Evolutionary conservation across 225 moss, liverwort and hornwort species (phyloP).

Genomic region (Sphagnum contortum): DNA sequence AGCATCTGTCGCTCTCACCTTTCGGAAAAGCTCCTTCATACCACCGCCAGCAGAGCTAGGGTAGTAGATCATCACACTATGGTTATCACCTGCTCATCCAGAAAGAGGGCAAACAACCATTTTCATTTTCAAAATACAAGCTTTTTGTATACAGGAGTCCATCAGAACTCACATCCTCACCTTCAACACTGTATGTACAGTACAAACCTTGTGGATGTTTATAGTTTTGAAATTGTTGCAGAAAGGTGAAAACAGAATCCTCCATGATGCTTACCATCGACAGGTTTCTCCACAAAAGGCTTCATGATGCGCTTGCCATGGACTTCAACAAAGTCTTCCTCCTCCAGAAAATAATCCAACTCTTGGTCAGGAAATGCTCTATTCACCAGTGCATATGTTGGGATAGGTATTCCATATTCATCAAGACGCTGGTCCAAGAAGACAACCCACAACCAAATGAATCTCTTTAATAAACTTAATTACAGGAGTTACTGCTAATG

Average conservation of each 20-base stretch:
- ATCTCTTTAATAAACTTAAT: too few species aligned
- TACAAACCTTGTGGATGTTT: too few species aligned
- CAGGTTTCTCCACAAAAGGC: constrained; percentile 98
- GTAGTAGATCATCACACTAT: constrained; percentile 98
- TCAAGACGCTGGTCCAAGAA: constrained; percentile 58
- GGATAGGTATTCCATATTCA: constrained; percentile 75
- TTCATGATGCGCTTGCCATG: constrained; percentile 78
- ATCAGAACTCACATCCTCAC: too few species aligned
- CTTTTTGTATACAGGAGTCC: too few species aligned
- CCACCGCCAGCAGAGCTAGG: constrained; percentile 99
- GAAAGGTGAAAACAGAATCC: neutral
- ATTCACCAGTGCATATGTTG: constrained; percentile 82
- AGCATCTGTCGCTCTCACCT: constrained; percentile 35
- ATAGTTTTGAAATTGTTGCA: neutral
- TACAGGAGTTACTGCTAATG: too few species aligned
- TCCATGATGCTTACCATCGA: constrained; percentile 51
- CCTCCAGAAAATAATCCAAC: constrained; percentile 76
- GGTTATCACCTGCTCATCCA: constrained; percentile 70
- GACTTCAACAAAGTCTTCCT: constrained; percentile 97
- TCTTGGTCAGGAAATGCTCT: constrained; percentile 84
- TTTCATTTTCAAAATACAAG: too few species aligned
- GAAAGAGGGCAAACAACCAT: too few species aligned
- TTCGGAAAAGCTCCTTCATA: constrained; percentile 98
- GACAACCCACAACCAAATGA: constrained; percentile 3
- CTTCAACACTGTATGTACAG: too few species aligned